Base-by-base conservation (phyloP, 176 grass and related monocot species). In the Panicum miliaceum region DNA sequence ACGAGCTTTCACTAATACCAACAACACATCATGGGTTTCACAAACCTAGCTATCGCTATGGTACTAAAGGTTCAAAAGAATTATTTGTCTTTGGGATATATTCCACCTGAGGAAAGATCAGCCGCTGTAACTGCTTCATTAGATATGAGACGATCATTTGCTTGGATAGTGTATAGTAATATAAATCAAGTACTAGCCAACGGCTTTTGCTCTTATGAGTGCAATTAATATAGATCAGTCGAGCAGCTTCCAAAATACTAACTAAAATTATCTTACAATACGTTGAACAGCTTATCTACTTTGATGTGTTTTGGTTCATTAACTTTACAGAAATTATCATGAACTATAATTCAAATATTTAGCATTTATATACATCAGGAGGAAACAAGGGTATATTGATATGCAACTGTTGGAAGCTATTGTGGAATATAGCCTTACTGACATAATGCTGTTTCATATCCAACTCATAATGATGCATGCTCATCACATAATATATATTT, bases 1-100 rank as follows among this genome's bases (percentile, higher is more conserved):
- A 14, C 27, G 45, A 52, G 34, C 45, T 73, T 50, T 40, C 23
- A 54, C 37, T 26, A 84, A 37, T 26, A 51, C 23, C 1, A 12
- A 40, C 35, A 75, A 3, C 64, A 20, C 37, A 54, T 64, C 6
- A 66, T 64, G 22, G 71, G 15, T 68, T 68, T 42, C 29, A 3
- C 62, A 32, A 29, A 53, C 53, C 64, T 77, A 53, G 11, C 50
- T 46, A 87, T 22, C 66, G 11, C 22, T 54, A 53, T n/a, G 34
- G 23, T 54, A 7, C 34, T 62, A 18, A 45, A 70, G 40, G 22
- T 26, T 71, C 7, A 41, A 65, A 68, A 37, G 37, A 70, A 45
- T 41, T 42, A 41, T 12, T 42, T 13, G 41, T 69, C 23, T 1
- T 38, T 42, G 8, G 14, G 66, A 69, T 6, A 43, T 68, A 68